Percentiles rank a stretch among this genome's conserved stretches.
Evolutionary conservation across 768 basidiomycete genomes (phyloP).

Genomic region (Russula sp.): DNA sequence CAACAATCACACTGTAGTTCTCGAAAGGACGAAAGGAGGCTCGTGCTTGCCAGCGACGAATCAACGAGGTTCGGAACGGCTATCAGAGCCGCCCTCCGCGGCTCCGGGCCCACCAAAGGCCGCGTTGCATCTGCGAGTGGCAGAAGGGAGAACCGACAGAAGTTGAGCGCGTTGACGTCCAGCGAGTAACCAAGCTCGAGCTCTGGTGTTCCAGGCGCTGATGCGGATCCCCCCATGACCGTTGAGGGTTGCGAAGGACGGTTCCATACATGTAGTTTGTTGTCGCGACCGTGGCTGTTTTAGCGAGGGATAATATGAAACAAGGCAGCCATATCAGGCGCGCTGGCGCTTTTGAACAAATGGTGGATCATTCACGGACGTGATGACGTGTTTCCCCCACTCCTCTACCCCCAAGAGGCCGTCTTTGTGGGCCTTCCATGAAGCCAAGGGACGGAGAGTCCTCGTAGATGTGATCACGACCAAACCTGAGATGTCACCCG

Average conservation of each 20-base stretch:
- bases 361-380: slow-evolving; percentile 47
- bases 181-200: slow-evolving; percentile 61
- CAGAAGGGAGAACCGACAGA: slow-evolving; percentile 81
- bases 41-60: slow-evolving; percentile 60
- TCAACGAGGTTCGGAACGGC: slow-evolving; percentile 88
- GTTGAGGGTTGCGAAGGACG: slow-evolving; percentile 41
- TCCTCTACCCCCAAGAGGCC: slow-evolving; percentile 76
- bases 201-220: slow-evolving; percentile 40
- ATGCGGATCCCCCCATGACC: slow-evolving; percentile 48
- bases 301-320: neutral
- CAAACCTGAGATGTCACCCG: slow-evolving; percentile 77
- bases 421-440: slow-evolving; percentile 77
- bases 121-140: slow-evolving; percentile 13
- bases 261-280: slow-evolving; percentile 75
- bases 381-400: slow-evolving; percentile 60
- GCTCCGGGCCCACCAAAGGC: slow-evolving; percentile 3
- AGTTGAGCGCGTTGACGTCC: slow-evolving; percentile 91
- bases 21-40: neutral
- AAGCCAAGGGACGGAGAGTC: slow-evolving; percentile 62
- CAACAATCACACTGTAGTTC: neutral
- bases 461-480: slow-evolving; percentile 72
- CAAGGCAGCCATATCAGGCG: neutral
- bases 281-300: slow-evolving; percentile 74
- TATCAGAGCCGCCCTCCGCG: slow-evolving; percentile 42
- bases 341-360: neutral